Base-by-base conservation (phyloP, 2,329 filamentous ascomycete genomes). In the Beauveria sp. region DNA sequence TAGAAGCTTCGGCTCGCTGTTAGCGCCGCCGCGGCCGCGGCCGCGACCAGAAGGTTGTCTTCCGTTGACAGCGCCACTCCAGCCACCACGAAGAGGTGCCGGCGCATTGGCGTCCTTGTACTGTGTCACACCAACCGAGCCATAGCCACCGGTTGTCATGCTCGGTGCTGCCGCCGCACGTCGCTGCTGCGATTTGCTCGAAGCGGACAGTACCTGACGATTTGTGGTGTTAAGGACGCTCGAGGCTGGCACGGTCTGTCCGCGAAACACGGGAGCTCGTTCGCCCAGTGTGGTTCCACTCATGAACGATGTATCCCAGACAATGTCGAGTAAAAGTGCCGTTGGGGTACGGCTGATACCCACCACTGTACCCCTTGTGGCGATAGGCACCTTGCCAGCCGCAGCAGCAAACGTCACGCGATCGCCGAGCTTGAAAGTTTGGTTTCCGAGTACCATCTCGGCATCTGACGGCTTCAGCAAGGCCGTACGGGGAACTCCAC, bases 271-370 rank as follows among this genome's bases (percentile, higher is more conserved):
- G 28, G 92, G 91, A 71, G 93, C 96, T 62, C 94, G 88, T 61
- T 92, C 92, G 62, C 91, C 90, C 18, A 99, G 82, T 0, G 90
- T 94, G 2, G 92, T 97, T 64, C 94, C 94, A 70, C 92, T 96
- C 92, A 99, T 97, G 75, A 99, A 99, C 0, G 91, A 89, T 14
- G 85, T 84, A 72, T 99, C 96, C 75, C 96, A 99, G 8, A 99
- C 87, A 61, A 97, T 84, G 71, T 99, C 94, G 43, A 99, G 80
- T 62, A 97, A 81, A 52, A 90, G 84, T 28, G 88, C 88, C 61
- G 90, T 89, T 22, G 92, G 83, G 34, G 92, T 97, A 61, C 91
- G 88, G 63, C 92, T 97, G 70, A 97, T 89, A 41, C 94, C 94
- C 61, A 96, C 88, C n/a, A 99, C 91, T 1, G 94, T 97, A 68